A percentile compares a stretch with the other conserved stretches of the same genome.
These are phyloP conservation scores for Boletus sensibilis DNA, from an alignment of 768 basidiomycete genomes.

Conservation along the genomic window DNA sequence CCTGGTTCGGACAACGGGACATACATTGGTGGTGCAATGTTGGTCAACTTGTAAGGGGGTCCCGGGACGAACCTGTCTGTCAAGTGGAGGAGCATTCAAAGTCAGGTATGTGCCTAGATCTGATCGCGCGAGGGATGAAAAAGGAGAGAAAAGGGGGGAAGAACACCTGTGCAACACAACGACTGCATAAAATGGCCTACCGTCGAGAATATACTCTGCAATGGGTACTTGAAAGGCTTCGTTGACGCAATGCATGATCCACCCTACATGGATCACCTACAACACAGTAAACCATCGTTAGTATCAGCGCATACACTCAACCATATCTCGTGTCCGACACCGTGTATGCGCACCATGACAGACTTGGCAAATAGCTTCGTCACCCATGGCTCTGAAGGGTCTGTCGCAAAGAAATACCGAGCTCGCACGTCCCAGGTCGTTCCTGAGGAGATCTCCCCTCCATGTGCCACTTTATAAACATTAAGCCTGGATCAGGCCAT, in stretches of 20 bases:
- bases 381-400: constrained; percentile 29
- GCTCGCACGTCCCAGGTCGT: constrained; percentile 11
- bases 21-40: background rate
- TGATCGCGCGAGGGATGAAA: background rate
- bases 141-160: background rate
- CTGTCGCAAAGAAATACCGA: constrained; percentile 32
- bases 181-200: constrained; percentile 18
- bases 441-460: constrained; percentile 20
- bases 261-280: constrained; percentile 32
- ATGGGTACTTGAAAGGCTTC: constrained; percentile 27
- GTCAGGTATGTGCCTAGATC: background rate
- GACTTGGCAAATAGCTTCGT: constrained; percentile 27
- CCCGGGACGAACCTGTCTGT: constrained; percentile 20
- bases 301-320: constrained; percentile 9
- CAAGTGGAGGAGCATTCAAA: background rate
- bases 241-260: constrained; percentile 32
- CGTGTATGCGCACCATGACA: constrained; percentile 25
- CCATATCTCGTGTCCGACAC: background rate
- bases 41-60: constrained; percentile 20
- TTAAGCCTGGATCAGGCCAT: background rate
- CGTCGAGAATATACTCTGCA: constrained; percentile 31
- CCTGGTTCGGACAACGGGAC: background rate
- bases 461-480: constrained; percentile 20
- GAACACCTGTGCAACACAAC: background rate
- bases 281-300: background rate